Conservation (phyloP, 1,284 basidiomycete species). For the Marasmius sp. region DNA sequence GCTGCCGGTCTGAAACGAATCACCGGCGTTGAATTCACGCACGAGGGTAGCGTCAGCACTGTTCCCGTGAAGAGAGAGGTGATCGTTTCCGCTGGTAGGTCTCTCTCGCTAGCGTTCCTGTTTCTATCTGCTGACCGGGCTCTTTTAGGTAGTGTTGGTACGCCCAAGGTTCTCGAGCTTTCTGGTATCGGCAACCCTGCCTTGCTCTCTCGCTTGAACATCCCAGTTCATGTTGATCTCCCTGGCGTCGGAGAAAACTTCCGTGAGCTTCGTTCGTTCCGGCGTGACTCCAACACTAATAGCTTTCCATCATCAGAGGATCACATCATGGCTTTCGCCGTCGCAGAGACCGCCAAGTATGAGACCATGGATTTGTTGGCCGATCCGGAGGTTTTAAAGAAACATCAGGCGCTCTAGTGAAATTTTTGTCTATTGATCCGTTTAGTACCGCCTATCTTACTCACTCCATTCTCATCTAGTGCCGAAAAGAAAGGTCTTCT, state of each 20-base stretch:
- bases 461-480: not conserved
- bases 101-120: not conserved
- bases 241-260: conserved; percentile 5
- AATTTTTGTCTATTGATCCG: too few relatives aligned
- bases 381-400: not conserved
- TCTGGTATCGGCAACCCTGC: conserved; percentile 1
- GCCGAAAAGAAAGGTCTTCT: conserved; percentile 3
- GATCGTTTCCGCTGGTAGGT: conserved; percentile 1
- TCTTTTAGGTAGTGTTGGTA: not conserved
- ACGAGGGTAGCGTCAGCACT: not conserved
- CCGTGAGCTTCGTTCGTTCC: not conserved
- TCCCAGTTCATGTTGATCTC: not conserved
- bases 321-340: not conserved
- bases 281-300: not conserved
- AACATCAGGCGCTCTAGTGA: not conserved
- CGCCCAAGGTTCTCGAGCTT: not conserved
- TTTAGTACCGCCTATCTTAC: not conserved
- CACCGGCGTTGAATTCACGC: not conserved
- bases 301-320: not conserved
- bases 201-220: not conserved
- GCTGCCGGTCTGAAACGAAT: not conserved
- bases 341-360: not conserved
- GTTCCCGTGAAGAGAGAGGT: not conserved
- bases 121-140: not conserved
- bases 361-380: not conserved